Evolutionary conservation across 2,329 filamentous ascomycete species (phyloP).

Genomic region (Aspergillus brunneoviolaceus): DNA sequence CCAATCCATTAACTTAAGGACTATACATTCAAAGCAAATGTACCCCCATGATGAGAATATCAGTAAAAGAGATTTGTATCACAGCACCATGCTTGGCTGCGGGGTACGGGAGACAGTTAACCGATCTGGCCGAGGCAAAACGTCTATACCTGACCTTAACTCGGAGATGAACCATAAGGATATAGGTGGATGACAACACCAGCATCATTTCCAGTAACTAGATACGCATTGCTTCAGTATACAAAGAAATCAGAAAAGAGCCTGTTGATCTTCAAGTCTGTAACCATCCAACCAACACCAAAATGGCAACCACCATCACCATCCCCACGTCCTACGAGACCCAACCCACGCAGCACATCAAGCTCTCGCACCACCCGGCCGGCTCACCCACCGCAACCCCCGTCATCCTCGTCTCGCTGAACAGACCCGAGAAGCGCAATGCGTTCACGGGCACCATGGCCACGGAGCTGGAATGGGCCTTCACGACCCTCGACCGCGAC

Average conservation of each 20-base stretch:
- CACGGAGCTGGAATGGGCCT: conserved; percentile 41
- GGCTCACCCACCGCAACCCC: conserved; percentile 51
- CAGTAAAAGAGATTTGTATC: neutral
- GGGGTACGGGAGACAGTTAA: neutral
- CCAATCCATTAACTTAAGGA: too few relatives aligned
- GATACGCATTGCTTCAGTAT: too few relatives aligned
- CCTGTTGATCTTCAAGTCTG: too few relatives aligned
- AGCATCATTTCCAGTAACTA: too few relatives aligned
- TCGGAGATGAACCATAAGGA: too few relatives aligned
- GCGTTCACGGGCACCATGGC: conserved; percentile 57
- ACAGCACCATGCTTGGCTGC: neutral
- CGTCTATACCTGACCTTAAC: too few relatives aligned
- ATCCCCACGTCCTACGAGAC: conserved; percentile 38
- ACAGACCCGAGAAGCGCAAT: conserved; percentile 59
- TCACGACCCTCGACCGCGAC: conserved; percentile 49
- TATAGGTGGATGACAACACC: too few relatives aligned
- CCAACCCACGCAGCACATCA: conserved; percentile 34
- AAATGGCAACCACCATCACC: conserved; percentile 3
- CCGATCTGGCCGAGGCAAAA: neutral
- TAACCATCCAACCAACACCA: neutral
- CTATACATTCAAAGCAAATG: neutral
- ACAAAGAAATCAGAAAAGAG: too few relatives aligned
- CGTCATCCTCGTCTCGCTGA: conserved; percentile 52
- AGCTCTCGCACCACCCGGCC: conserved; percentile 39
- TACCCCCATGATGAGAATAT: neutral